phyloP scores from a whole-genome alignment of 345 rosid genomes.

The Turnera subulata region DNA sequence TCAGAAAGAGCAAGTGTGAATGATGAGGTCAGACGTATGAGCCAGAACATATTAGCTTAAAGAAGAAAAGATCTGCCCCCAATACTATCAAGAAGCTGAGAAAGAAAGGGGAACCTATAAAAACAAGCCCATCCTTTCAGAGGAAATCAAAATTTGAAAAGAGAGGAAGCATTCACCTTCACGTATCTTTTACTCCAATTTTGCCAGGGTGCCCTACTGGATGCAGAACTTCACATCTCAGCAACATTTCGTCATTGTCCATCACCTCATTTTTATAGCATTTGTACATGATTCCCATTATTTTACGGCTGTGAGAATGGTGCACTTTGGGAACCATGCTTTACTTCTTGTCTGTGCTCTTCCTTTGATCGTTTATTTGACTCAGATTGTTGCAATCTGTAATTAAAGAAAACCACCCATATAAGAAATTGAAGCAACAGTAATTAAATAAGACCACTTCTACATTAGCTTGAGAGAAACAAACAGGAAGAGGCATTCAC shows the following conservation, averaged over 20 bases:
- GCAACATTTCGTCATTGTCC: not conserved
- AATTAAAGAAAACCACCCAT: not conserved
- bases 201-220: slow-evolving; percentile 3
- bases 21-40: no score
- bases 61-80: no score
- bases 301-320: slow-evolving; percentile 19
- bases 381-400: slow-evolving; percentile 25
- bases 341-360: slow-evolving; percentile 17
- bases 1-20: no score
- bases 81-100: no score
- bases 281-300: slow-evolving; percentile 20
- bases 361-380: slow-evolving; percentile 32
- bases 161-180: not conserved
- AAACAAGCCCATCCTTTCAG: not conserved
- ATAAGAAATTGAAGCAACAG: not conserved
- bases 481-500: not conserved
- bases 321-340: slow-evolving; percentile 15
- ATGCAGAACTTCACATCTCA: slow-evolving; percentile 1
- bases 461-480: not conserved
- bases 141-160: slow-evolving; percentile 1
- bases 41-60: no score
- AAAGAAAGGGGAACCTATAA: no score
- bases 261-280: not conserved
- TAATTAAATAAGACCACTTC: not conserved
- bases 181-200: slow-evolving; percentile 1